A percentile compares a stretch with the other conserved stretches of the same genome.
phyloP scores from a whole-genome alignment of 2,329 filamentous ascomycete species.

The Ophiocordyceps sinensis region DNA sequence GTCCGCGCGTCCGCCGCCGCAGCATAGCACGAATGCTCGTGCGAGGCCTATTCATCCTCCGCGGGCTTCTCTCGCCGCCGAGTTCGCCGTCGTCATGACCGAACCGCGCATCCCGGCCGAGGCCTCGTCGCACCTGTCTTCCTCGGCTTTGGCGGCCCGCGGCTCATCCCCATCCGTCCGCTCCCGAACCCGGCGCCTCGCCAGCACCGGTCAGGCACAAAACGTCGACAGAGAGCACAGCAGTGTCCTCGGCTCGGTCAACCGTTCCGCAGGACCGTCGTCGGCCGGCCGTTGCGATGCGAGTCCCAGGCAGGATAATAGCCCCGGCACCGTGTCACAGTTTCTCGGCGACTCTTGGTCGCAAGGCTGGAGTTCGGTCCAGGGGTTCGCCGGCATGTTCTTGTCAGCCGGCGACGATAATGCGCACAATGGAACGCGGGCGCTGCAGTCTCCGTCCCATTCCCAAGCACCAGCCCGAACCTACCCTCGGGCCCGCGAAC shows the following conservation, averaged over 20 bases:
- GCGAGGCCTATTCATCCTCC: conserved; percentile 7
- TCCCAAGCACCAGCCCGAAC: conserved; percentile 7
- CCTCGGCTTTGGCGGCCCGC: conserved; percentile 29
- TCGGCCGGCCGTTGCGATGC: conserved; percentile 23
- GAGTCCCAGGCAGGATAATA: conserved; percentile 15
- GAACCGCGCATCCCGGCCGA: conserved; percentile 15
- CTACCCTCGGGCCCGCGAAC: conserved; percentile 7
- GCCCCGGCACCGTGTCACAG: conserved; percentile 21
- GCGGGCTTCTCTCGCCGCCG: conserved; percentile 17
- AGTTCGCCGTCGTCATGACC: conserved; percentile 22
- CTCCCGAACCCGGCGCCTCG: conserved; percentile 35
- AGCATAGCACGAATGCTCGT: conserved; percentile 17
- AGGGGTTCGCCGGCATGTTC: conserved; percentile 35
- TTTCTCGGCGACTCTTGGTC: conserved; percentile 37
- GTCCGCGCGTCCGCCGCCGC: not conserved
- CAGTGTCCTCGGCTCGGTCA: conserved; percentile 22
- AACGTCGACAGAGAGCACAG: conserved; percentile 14
- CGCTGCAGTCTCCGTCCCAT: not conserved
- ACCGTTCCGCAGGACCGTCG: conserved; percentile 29
- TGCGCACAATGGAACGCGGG: not conserved
- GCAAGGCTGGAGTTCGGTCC: conserved; percentile 40
- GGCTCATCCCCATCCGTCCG: conserved; percentile 22
- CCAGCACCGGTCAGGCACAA: conserved; percentile 15
- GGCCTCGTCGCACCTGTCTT: conserved; percentile 24
- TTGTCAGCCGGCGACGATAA: conserved; percentile 14